Percentiles rank a stretch among this genome's conserved stretches.
phyloP scores from a whole-genome alignment of 176 grass and related monocot genomes.

The Metroxylon sagu region DNA sequence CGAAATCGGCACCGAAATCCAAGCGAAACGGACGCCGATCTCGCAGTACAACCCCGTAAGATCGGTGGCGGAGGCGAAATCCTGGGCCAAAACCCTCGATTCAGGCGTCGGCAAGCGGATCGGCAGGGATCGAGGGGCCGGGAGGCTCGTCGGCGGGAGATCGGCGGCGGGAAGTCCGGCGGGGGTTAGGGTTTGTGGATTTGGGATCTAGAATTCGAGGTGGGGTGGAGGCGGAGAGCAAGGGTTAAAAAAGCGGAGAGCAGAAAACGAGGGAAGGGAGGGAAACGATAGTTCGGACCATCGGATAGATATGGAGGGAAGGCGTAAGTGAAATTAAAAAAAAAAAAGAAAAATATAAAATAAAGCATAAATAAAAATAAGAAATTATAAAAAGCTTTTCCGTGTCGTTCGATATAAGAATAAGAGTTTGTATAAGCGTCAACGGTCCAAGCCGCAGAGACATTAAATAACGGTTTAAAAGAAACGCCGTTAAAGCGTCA shows the following conservation, averaged over 20 bases:
- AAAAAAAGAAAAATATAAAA: not conserved
- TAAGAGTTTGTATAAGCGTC: too few relatives aligned
- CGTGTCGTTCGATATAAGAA: too few relatives aligned
- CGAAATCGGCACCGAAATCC: not conserved
- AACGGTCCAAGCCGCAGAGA: too few relatives aligned
- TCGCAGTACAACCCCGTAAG: too few relatives aligned
- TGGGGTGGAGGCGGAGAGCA: constrained; percentile 10
- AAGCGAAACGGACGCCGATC: too few relatives aligned
- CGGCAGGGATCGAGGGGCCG: not conserved
- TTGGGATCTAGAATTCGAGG: not conserved
- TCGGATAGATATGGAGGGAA: constrained; percentile 18
- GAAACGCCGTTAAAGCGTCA: too few relatives aligned
- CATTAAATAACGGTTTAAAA: too few relatives aligned
- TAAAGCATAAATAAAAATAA: not conserved
- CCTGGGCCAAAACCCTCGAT: too few relatives aligned
- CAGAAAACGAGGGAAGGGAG: not conserved
- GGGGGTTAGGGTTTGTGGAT: constrained; percentile 30
- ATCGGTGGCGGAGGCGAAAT: too few relatives aligned
- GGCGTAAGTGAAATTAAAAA: not conserved
- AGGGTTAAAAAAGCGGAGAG: constrained; percentile 2
- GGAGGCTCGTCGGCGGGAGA: too few relatives aligned
- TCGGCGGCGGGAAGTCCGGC: not conserved
- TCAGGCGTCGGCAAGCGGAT: not conserved
- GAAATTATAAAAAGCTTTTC: too few relatives aligned
- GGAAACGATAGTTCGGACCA: constrained; percentile 16